Conservation (phyloP, 352 stramenopile species). For the Phytophthora macrochlamydospora region DNA sequence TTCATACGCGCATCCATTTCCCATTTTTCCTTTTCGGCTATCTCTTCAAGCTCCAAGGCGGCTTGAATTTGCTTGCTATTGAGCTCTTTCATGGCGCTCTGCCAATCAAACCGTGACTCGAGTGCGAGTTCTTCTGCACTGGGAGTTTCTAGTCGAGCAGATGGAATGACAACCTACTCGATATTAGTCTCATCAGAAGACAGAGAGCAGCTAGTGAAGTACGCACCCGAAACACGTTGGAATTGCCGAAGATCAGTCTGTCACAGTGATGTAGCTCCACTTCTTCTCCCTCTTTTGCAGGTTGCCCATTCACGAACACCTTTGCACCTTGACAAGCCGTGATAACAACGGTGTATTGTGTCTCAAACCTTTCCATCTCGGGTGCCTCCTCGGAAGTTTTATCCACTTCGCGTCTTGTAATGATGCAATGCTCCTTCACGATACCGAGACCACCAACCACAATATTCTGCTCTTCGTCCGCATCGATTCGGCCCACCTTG, state of each 20-base stretch:
- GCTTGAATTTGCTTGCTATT: conserved; percentile 75
- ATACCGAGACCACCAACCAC: conserved; percentile 82
- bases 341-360: conserved; percentile 34
- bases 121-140: conserved; percentile 38
- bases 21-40: conserved; percentile 70
- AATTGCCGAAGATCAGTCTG: conserved; percentile 76
- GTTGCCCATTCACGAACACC: conserved; percentile 76
- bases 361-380: background rate
- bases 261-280: conserved; percentile 63
- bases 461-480: conserved; percentile 73
- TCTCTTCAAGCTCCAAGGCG: conserved; percentile 56
- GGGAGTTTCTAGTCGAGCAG: conserved; percentile 23
- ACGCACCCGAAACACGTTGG: conserved; percentile 74
- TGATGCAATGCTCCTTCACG: conserved; percentile 73
- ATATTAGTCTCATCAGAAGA: background rate
- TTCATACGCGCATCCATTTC: conserved; percentile 80
- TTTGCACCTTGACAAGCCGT: conserved; percentile 44
- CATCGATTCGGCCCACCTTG: conserved; percentile 69
- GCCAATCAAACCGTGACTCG: conserved; percentile 74
- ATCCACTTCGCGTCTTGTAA: conserved; percentile 24
- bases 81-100: conserved; percentile 82
- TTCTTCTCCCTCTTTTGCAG: conserved; percentile 41
- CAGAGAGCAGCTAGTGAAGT: background rate
- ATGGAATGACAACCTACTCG: conserved; percentile 61
- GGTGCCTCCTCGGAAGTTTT: background rate